Percentiles rank a stretch among this genome's conserved stretches.
Conservation (phyloP, 805 yeast genomes). For the Kodamaea lidongshanica region DNA sequence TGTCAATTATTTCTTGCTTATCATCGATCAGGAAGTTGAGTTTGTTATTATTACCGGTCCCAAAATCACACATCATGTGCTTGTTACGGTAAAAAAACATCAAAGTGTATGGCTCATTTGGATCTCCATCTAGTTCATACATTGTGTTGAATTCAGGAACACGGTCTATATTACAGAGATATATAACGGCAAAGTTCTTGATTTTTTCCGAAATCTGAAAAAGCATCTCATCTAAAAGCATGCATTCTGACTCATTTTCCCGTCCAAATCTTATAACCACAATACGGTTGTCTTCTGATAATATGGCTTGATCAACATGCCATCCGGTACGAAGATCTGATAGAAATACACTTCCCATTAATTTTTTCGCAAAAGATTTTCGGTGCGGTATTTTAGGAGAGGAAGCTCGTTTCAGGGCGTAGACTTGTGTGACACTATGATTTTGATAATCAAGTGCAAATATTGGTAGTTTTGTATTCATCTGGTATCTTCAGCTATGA, state of each 20-base stretch:
- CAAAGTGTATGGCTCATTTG: slow-evolving; percentile 73
- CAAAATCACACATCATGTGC: slow-evolving; percentile 98
- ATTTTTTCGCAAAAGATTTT: too few relatives aligned
- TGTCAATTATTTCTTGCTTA: slow-evolving; percentile 86
- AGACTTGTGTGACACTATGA: too few relatives aligned
- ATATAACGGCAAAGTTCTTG: slow-evolving; percentile 80
- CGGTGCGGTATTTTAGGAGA: too few relatives aligned
- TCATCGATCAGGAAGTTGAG: slow-evolving; percentile 70
- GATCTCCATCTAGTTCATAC: slow-evolving; percentile 62
- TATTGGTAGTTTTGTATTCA: too few relatives aligned
- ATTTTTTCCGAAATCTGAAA: slow-evolving; percentile 77
- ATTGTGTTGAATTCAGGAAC: slow-evolving; percentile 86
- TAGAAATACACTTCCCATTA: slow-evolving; percentile 75
- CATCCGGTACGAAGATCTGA: slow-evolving; percentile 82
- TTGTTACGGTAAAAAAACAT: slow-evolving; percentile 92
- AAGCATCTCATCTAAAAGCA: slow-evolving; percentile 84
- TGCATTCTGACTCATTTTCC: slow-evolving; percentile 69
- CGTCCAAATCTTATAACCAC: slow-evolving; percentile 88
- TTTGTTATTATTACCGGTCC: slow-evolving; percentile 96
- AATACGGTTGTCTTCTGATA: slow-evolving; percentile 81
- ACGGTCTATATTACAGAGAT: slow-evolving; percentile 79
- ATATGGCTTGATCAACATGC: slow-evolving; percentile 97
- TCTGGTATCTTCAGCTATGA: too few relatives aligned
- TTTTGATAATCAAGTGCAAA: too few relatives aligned
- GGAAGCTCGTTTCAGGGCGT: too few relatives aligned